Base-by-base conservation (phyloP, 2,329 filamentous ascomycete species). In the Coniochaeta prunicola region DNA sequence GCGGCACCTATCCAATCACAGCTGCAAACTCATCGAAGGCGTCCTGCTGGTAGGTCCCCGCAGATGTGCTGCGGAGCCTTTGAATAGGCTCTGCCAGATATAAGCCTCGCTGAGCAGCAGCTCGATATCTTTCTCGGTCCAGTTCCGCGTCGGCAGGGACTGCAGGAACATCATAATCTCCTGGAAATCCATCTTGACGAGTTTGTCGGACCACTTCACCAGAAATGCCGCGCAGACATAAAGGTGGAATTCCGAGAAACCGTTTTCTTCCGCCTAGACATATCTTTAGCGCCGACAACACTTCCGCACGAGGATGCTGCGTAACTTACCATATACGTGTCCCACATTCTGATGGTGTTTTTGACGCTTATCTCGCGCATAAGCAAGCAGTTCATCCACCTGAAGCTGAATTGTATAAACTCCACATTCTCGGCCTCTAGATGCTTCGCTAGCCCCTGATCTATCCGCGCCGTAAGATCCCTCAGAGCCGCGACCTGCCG, bases 141-240 rank as follows among this genome's bases (percentile, higher is more conserved):
- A 99, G 58, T 88, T 84, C 66, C 89, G 88, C 7, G 96, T 99
- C 3, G 96, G 94, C 59, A 99, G 77, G 50, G 91, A 90, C 75
- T 99, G 94, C 58, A 99, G 77, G 70, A 99, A 99, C 93, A 99
- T 99, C 92, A 99, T 97, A 60, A 96, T 88, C 73, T 97, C 93
- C 77, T 97, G 83, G 65, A 97, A 97, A 72, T 99, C 94, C 93
- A 97, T 97, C 73, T 92, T 94, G 61, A 93, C 83, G 53, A 99
- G 81, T 71, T 96, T 91, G 65, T 94, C 89, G 7, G 93, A 96
- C 96, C 96, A 99, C 73, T 99, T 99, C 57, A 97, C 94, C 28
- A 99, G 80, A 71, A 99, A 97, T 5, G 94, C 94, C 26, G 94
- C 94, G 73, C 96, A 99, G 40, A 99, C 94, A 71, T 99, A 99